A percentile compares a stretch with the other conserved stretches of the same genome.
phyloP scores from a whole-genome alignment of 345 rosid genomes.

The Erysimum cheiranthoides region DNA sequence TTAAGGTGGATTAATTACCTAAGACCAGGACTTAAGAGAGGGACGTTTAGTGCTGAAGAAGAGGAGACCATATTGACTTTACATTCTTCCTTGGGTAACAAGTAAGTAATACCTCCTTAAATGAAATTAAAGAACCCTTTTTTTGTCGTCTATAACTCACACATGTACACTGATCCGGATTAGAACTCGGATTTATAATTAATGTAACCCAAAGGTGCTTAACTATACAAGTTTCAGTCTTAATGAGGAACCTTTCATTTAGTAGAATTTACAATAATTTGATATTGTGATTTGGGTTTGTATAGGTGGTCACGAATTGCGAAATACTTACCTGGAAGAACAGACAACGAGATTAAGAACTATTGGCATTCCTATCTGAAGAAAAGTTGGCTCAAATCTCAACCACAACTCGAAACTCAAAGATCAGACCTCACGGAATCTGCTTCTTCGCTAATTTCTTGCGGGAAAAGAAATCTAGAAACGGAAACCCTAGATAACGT shows the following conservation, averaged over 20 bases:
- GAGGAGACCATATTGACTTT: constrained; percentile 72
- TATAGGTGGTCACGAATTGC: constrained; percentile 93
- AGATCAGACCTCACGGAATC: constrained; percentile 31
- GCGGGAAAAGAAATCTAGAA: constrained; percentile 41
- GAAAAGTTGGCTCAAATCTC: constrained; percentile 60
- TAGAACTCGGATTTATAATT: too few relatives aligned
- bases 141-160: neutral
- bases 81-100: constrained; percentile 87
- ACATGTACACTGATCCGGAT: neutral
- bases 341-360: constrained; percentile 94
- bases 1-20: constrained; percentile 94
- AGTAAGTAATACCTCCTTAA: constrained; percentile 54
- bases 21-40: constrained; percentile 88
- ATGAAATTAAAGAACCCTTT: neutral
- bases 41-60: constrained; percentile 63
- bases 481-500: constrained; percentile 48
- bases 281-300: constrained; percentile 4
- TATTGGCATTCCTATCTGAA: constrained; percentile 90
- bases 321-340: constrained; percentile 87
- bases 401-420: constrained; percentile 47
- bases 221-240: neutral
- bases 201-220: neutral
- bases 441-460: constrained; percentile 35
- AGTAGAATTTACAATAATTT: neutral
- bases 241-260: neutral